Evolutionary conservation across 2,329 filamentous ascomycete genomes (phyloP).

Genomic region (Stylonectria norvegica): DNA sequence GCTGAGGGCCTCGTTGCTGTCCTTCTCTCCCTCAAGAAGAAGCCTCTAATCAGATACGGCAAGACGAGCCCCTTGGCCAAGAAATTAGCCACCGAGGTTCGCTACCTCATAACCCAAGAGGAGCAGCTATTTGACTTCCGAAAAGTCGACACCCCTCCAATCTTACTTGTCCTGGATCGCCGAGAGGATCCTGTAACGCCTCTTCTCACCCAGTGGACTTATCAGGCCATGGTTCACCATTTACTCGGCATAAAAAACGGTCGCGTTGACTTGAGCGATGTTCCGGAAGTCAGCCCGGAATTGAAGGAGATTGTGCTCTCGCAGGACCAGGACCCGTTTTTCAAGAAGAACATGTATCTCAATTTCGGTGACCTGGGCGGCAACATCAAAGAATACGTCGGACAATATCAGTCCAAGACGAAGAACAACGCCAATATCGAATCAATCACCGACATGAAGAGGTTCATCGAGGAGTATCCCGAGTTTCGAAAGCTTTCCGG

Average conservation of each 20-base stretch:
- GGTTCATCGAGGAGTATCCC: conserved; percentile 97
- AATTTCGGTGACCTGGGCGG: conserved; percentile 95
- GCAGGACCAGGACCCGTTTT: conserved; percentile 97
- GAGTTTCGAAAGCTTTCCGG: conserved; percentile 96
- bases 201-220: conserved; percentile 95
- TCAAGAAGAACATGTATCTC: conserved; percentile 98
- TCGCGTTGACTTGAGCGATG: conserved; percentile 80
- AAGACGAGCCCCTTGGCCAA: conserved; percentile 87
- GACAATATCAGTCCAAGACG: conserved; percentile 97
- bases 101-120: conserved; percentile 91
- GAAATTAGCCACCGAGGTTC: conserved; percentile 88
- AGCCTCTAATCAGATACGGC: conserved; percentile 88
- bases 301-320: conserved; percentile 92
- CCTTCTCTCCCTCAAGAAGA: conserved; percentile 90
- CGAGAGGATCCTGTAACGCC: conserved; percentile 94
- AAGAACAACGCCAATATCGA: conserved; percentile 95
- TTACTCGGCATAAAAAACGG: conserved; percentile 91
- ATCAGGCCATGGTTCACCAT: conserved; percentile 99
- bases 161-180: conserved; percentile 84
- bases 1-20: conserved; percentile 84
- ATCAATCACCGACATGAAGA: conserved; percentile 97
- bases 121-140: conserved; percentile 96
- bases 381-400: conserved; percentile 97
- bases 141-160: conserved; percentile 89
- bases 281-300: conserved; percentile 81